Evolutionary conservation across 2,329 filamentous ascomycete species (phyloP), one percentile per base, ranked within the genome.

Genomic region (Diaporthe capsici): DNA sequence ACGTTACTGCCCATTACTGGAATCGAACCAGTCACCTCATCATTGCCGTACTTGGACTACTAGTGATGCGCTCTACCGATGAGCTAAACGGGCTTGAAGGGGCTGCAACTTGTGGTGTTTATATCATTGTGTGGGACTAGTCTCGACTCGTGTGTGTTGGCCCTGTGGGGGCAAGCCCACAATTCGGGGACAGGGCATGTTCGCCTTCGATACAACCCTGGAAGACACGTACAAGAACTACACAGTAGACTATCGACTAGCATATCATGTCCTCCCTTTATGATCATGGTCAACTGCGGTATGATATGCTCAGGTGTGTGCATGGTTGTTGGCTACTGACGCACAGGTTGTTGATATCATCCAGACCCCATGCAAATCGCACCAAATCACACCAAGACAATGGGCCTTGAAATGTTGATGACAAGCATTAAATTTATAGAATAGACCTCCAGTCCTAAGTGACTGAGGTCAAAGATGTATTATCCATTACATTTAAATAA

Each of bases 21-120:
- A 68, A 68, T 68, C 63, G 63, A 67, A 67, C 61, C 61, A 67
- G 61, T 67, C 61, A 67, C 61, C 61, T 67, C 61, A 67, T 67
- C 61, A 67, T 67, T 0, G 39, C 60, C 39, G 9, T 65, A 7
- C 3, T 7, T 12, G 42, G 15, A 13, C 60, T 67, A 67, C 61
- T 67, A 67, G 61, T 67, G 61, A 67, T 67, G 61, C 61, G 61
- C 61, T 67, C 61, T 67, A 67, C 61, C 61, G 42, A 67, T 67
- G 61, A 68, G 65, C 65, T 68, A 68, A 68, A 68, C 65, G 65
- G 65, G 65, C 65, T 39, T 53, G 47, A 39, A 15, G 8, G 22
- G 13, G 7, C 7, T 5, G 1, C 4, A 10, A 1, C 39, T 25
- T 68, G 13, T 53, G 65, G 65, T 42, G 22, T 68, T 68, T 68